Base-by-base conservation (phyloP, 129 eudicot species). In the Lactuca saligna region DNA sequence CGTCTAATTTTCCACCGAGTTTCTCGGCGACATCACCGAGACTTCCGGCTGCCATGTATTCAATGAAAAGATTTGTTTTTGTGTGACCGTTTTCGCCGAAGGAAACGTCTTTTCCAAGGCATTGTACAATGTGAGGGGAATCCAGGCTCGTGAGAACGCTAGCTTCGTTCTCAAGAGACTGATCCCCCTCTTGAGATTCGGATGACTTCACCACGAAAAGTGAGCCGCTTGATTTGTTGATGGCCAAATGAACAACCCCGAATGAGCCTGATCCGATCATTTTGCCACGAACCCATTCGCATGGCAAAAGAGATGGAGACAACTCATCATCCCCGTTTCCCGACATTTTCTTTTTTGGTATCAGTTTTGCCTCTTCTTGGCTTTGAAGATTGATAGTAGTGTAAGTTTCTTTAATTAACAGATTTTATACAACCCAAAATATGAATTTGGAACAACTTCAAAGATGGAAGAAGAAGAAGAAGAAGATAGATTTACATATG, bases 41-140 rank as follows among this genome's bases (percentile, higher is more conserved):
- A 70, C 85, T 86, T 4, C 96, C 94, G 3, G 88, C 94, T 1
- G 86, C 86, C 90, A 86, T 80, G 74, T 84, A 82, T 75, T 89
- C 96, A 3, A 89, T 63, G 55, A 89, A 89, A 13, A 89, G 73
- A 57, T 77, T 80, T 63, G 71, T 65, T 51, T 73, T 78, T 51
- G 29, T 46, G 7, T 60, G 71, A 31, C 86, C 86, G 32, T 85
- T 80, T 61, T 65, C 68, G 8, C 73, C 80, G 1, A 12, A 16
- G 6, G 76, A 62, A 53, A 60, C 29, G 9, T 88, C 83, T 57
- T 55, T 82, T 6, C 96, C 96, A 8, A 81, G 73, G 71, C 79
- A 86, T 14, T 75, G 73, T n/a, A 89, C 78, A 51, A 89, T 65
- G 55, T 86, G 74, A 7, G 88, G 93, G 44, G 96, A 89, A 55